phyloP scores from a whole-genome alignment of 768 basidiomycete species.

The Termitomyces sp. region DNA sequence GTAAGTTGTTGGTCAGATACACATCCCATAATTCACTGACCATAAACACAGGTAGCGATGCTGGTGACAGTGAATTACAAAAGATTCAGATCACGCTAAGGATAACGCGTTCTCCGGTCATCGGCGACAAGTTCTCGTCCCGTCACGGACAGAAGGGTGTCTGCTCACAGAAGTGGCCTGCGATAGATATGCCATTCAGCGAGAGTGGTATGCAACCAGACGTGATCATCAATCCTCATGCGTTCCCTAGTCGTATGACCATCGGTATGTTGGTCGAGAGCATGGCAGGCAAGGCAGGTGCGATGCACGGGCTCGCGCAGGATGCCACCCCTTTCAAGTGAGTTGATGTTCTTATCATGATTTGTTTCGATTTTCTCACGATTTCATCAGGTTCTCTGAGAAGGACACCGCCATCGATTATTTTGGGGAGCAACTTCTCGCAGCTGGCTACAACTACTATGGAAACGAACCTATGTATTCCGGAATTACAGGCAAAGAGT shows the following conservation, averaged over 20 bases:
- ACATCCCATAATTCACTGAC: neutral
- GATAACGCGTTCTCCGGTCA: slow-evolving; percentile 92
- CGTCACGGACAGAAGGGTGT: slow-evolving; percentile 99
- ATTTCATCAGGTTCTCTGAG: slow-evolving; percentile 74
- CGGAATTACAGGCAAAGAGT: slow-evolving; percentile 98
- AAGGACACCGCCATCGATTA: slow-evolving; percentile 96
- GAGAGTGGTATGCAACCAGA: slow-evolving; percentile 99
- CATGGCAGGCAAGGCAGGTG: slow-evolving; percentile 98
- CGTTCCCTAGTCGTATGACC: slow-evolving; percentile 99
- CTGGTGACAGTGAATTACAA: slow-evolving; percentile 84
- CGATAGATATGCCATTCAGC: slow-evolving; percentile 97
- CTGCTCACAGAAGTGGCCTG: slow-evolving; percentile 99
- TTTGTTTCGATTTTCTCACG: slow-evolving; percentile 11
- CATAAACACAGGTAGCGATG: slow-evolving; percentile 63
- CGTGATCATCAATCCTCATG: slow-evolving; percentile 99
- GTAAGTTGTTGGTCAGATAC: slow-evolving; percentile 35
- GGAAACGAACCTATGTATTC: slow-evolving; percentile 99
- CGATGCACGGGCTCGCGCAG: slow-evolving; percentile 97
- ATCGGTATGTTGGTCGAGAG: slow-evolving; percentile 99
- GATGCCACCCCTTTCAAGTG: slow-evolving; percentile 98
- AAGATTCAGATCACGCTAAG: slow-evolving; percentile 93
- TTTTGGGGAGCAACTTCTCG: slow-evolving; percentile 91
- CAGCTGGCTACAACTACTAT: slow-evolving; percentile 97
- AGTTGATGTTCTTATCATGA: slow-evolving; percentile 23
- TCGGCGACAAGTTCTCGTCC: slow-evolving; percentile 99